Percentiles rank a stretch among this genome's conserved stretches.
These are phyloP conservation scores for Sphenostylis stenocarpa DNA, from an alignment of 306 rosid species.

Conservation along the genomic window DNA sequence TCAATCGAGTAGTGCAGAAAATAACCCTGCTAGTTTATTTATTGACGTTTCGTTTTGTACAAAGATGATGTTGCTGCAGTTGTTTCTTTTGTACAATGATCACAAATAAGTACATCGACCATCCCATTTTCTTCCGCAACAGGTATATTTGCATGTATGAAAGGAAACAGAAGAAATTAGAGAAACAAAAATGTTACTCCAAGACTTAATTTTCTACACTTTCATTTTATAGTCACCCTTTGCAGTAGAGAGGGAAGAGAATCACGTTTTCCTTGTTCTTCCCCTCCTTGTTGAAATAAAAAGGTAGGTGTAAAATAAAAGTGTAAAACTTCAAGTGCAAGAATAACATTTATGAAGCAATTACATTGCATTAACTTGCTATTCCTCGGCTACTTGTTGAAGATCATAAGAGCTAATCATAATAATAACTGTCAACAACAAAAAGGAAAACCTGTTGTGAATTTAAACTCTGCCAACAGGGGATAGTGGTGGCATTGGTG, in stretches of 20 bases:
- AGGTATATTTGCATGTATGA: background rate
- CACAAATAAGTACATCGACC: slow-evolving; percentile 11
- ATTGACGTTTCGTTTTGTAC: slow-evolving; percentile 33
- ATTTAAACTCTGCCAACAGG: slow-evolving; percentile 88
- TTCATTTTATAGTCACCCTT: background rate
- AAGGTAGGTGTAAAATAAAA: slow-evolving; percentile 14
- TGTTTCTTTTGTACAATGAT: slow-evolving; percentile 36
- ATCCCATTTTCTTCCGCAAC: slow-evolving; percentile 16
- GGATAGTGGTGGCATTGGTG: slow-evolving; percentile 82
- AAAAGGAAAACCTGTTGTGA: background rate
- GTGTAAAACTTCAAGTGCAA: slow-evolving; percentile 17
- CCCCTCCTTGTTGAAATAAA: background rate
- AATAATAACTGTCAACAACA: background rate
- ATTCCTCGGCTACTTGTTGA: slow-evolving; percentile 35
- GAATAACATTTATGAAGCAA: slow-evolving; percentile 11
- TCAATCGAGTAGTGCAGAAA: background rate
- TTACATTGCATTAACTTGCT: slow-evolving; percentile 34
- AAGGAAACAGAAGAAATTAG: background rate
- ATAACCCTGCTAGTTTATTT: slow-evolving; percentile 14
- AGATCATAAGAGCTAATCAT: slow-evolving; percentile 36
- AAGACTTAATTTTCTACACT: background rate
- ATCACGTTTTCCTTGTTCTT: background rate
- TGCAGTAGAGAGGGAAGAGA: background rate
- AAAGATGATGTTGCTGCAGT: slow-evolving; percentile 25
- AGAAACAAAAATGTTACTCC: background rate